Percentiles rank a stretch among this genome's conserved stretches.
These are phyloP conservation scores for Globisporangium solare DNA, from an alignment of 352 stramenopile species.

Conservation along the genomic window DNA sequence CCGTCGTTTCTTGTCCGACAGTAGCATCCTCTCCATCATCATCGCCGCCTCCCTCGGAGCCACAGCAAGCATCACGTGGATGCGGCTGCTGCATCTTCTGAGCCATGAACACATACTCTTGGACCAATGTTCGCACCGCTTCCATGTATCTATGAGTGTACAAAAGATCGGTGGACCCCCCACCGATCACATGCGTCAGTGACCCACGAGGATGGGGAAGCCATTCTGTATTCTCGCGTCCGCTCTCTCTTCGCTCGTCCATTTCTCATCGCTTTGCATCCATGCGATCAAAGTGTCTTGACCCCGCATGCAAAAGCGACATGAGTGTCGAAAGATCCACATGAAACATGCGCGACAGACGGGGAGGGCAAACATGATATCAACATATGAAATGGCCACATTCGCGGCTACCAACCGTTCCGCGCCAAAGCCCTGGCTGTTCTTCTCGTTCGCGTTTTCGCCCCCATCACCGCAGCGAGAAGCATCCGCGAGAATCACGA, in stretches of 20 bases:
- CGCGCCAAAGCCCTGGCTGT: background rate
- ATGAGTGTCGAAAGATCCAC: constrained; percentile 3
- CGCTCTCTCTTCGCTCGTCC: background rate
- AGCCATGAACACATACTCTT: constrained; percentile 17
- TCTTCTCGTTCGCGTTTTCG: background rate
- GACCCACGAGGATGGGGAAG: constrained; percentile 1
- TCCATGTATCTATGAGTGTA: constrained; percentile 5
- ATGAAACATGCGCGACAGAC: background rate
- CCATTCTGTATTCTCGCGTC: background rate
- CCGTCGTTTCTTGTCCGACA: background rate
- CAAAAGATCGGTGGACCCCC: background rate
- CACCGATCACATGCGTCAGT: constrained; percentile 6
- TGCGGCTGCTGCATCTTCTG: constrained; percentile 11
- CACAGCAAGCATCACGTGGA: background rate
- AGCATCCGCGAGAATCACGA: constrained; percentile 6
- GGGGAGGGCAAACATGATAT: background rate
- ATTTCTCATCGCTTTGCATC: background rate
- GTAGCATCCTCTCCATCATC: background rate
- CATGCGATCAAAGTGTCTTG: background rate
- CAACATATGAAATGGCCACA: background rate
- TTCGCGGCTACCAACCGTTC: constrained; percentile 5
- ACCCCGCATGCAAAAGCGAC: background rate
- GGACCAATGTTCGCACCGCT: constrained; percentile 6
- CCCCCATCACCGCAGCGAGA: background rate
- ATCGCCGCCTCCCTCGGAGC: background rate